Percentiles rank a stretch among this genome's conserved stretches.
Conservation (phyloP, 1,284 basidiomycete genomes). For the Marasmius sp. region DNA sequence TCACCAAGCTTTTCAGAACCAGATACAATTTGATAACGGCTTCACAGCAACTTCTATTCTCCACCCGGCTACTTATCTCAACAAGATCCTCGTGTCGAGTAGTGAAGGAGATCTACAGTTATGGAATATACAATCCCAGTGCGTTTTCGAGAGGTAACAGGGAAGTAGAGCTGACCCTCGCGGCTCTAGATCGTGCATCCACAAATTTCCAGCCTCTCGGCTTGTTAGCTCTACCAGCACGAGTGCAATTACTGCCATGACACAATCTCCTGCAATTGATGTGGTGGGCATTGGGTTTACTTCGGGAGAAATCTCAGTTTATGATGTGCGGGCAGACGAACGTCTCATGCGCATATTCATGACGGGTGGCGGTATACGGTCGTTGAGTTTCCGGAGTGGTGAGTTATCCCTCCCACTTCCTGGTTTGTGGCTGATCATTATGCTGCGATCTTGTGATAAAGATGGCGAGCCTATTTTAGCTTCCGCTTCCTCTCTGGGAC, state of each 20-base stretch:
- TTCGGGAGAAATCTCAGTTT: slow-evolving; percentile 85
- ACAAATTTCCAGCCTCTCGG: slow-evolving; percentile 54
- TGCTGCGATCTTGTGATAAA: slow-evolving; percentile 26
- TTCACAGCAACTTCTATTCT: slow-evolving; percentile 86
- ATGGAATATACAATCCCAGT: slow-evolving; percentile 93
- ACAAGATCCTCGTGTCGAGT: slow-evolving; percentile 90
- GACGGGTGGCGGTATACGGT: slow-evolving; percentile 76
- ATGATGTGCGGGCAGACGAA: slow-evolving; percentile 91
- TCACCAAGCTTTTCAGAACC: slow-evolving; percentile 52
- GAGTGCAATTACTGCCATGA: slow-evolving; percentile 71
- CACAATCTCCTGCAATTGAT: slow-evolving; percentile 95
- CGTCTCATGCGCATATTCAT: slow-evolving; percentile 86
- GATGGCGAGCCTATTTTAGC: slow-evolving; percentile 88
- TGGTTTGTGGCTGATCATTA: background rate
- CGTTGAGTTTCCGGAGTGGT: slow-evolving; percentile 89
- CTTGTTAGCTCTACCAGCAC: slow-evolving; percentile 44
- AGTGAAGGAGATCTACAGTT: slow-evolving; percentile 83
- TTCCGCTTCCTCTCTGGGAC: slow-evolving; percentile 82
- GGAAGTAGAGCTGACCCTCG: background rate
- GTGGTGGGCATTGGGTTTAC: slow-evolving; percentile 90
- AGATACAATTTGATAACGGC: slow-evolving; percentile 71
- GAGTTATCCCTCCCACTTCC: slow-evolving; percentile 23
- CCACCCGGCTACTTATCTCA: slow-evolving; percentile 96
- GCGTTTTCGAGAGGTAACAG: slow-evolving; percentile 27
- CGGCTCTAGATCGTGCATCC: slow-evolving; percentile 57